A percentile compares a stretch with the other conserved stretches of the same genome.
Conservation (phyloP, 129 eudicot genomes). For the Logfia minima region DNA sequence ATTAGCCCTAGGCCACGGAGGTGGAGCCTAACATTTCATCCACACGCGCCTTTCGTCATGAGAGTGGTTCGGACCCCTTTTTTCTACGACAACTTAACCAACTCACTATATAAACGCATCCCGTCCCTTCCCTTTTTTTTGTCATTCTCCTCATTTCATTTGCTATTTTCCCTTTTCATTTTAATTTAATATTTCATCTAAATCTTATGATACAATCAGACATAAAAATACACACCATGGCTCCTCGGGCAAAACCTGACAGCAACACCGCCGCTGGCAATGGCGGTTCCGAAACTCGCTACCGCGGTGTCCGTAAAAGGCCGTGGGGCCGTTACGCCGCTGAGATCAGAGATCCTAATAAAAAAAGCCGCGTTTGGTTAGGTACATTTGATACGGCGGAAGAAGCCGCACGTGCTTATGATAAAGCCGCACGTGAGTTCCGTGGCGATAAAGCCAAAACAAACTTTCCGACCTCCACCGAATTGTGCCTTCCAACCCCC, state of each 20-base stretch:
- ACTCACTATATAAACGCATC: constrained; percentile 37
- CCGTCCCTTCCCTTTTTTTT: constrained; percentile 13
- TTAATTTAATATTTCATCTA: background rate
- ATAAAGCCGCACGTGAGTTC: constrained; percentile 52
- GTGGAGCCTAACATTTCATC: constrained; percentile 40
- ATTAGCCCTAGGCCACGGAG: constrained; percentile 56
- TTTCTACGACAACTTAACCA: background rate
- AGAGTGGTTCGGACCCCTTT: constrained; percentile 33
- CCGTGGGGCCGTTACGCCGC: constrained; percentile 73
- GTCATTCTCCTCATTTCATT: constrained; percentile 26
- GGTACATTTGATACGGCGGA: constrained; percentile 58
- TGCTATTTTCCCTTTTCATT: background rate
- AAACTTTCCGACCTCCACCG: constrained; percentile 42
- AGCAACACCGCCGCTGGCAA: constrained; percentile 12
- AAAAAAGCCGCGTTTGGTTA: constrained; percentile 66
- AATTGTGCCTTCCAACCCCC: constrained; percentile 14
- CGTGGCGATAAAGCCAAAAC: constrained; percentile 59
- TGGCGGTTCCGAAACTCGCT: constrained; percentile 41
- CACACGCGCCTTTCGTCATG: constrained; percentile 39
- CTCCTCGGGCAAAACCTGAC: constrained; percentile 50
- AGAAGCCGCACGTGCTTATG: constrained; percentile 58
- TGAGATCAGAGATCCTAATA: constrained; percentile 64
- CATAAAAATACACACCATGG: constrained; percentile 21
- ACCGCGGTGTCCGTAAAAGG: constrained; percentile 55
- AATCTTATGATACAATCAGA: background rate